These are phyloP conservation scores for Picea glauca DNA, from an alignment of 75 land plant species.

Conservation along the genomic window DNA sequence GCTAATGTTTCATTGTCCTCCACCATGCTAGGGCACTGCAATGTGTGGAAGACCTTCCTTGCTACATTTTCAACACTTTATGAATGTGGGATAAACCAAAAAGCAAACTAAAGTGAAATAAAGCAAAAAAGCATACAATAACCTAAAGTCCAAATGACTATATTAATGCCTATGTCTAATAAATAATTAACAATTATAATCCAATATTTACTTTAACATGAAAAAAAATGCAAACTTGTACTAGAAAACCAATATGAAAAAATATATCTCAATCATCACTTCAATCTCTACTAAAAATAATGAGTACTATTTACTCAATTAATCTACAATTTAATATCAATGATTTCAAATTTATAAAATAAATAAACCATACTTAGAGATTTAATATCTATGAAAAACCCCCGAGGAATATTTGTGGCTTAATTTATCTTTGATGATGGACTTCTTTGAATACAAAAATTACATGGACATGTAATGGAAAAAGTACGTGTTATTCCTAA, in stretches of 20 bases:
- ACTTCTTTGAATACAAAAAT: background rate
- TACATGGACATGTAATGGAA: background rate
- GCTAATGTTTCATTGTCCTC: too few relatives aligned
- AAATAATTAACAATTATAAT: too few relatives aligned
- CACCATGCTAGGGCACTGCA: too few relatives aligned
- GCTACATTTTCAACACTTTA: too few relatives aligned
- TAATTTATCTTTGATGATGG: background rate
- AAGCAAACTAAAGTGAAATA: too few relatives aligned
- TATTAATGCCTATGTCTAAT: too few relatives aligned
- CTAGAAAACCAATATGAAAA: background rate
- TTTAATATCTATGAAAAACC: background rate
- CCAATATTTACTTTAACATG: too few relatives aligned
- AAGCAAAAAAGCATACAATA: too few relatives aligned
- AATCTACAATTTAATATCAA: background rate
- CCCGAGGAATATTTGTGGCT: background rate
- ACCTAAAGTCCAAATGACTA: too few relatives aligned
- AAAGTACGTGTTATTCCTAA: background rate
- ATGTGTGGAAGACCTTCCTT: too few relatives aligned
- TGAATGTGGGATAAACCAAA: too few relatives aligned
- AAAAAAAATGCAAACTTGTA: too few relatives aligned
- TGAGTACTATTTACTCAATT: background rate
- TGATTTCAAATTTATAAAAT: background rate
- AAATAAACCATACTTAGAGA: background rate
- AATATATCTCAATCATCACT: background rate
- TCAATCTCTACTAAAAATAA: background rate